A percentile compares a stretch with the other conserved stretches of the same genome.
These are phyloP conservation scores for Hypoxylon subgilvum DNA, from an alignment of 495 filamentous ascomycete species.

Conservation along the genomic window DNA sequence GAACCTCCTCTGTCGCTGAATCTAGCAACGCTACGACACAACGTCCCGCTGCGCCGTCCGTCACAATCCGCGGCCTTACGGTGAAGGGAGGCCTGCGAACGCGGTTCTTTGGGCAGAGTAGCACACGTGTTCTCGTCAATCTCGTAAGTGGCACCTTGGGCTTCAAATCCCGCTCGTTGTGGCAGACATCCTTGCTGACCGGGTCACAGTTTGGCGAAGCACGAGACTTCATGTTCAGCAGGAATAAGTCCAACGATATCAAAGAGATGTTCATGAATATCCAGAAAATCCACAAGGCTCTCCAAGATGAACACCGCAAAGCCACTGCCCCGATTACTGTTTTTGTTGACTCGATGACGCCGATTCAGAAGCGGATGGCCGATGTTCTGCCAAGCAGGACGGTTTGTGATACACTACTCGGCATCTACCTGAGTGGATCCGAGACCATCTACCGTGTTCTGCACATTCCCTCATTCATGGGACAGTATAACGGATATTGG, in stretches of 20 bases:
- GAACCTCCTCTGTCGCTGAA: slow-evolving; percentile 31
- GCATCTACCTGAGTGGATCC: slow-evolving; percentile 51
- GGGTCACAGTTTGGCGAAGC: slow-evolving; percentile 47
- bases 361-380: slow-evolving; percentile 50
- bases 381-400: slow-evolving; percentile 44
- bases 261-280: slow-evolving; percentile 39
- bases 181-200: slow-evolving; percentile 7
- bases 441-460: slow-evolving; percentile 60
- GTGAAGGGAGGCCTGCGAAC: slow-evolving; percentile 44
- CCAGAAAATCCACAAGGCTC: slow-evolving; percentile 40
- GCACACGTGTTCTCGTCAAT: slow-evolving; percentile 43
- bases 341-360: slow-evolving; percentile 48
- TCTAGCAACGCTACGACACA: slow-evolving; percentile 17
- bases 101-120: slow-evolving; percentile 43
- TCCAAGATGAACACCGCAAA: slow-evolving; percentile 45
- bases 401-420: slow-evolving; percentile 47
- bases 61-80: slow-evolving; percentile 43
- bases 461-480: slow-evolving; percentile 52
- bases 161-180: background rate
- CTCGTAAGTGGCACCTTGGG: slow-evolving; percentile 38
- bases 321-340: slow-evolving; percentile 44
- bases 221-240: slow-evolving; percentile 43
- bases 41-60: slow-evolving; percentile 33
- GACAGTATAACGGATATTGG: slow-evolving; percentile 54
- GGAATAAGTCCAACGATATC: slow-evolving; percentile 36